Base-by-base conservation (phyloP, 1,139 yeast species). In the Yamadazyma mexicana region DNA sequence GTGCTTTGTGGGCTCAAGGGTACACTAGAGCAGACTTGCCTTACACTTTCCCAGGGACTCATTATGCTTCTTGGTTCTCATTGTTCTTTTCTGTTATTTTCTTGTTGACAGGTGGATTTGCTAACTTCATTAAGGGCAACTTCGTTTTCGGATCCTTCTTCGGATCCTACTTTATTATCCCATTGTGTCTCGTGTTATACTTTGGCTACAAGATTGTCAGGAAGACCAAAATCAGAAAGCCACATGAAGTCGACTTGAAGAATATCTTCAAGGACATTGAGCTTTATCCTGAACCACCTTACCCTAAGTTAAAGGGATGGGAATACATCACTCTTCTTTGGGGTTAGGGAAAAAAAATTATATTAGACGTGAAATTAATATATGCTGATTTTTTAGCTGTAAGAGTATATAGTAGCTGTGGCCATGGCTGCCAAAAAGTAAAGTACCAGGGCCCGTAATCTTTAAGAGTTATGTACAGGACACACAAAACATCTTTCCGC, bases 101-200 rank as follows among this genome's bases (percentile, higher is more conserved):
- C 38, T 50, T 70, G 24, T 45, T 70, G 16, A 68, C 74, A 7
- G 69, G 69, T 25, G 77, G 77, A 0, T 72, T 65, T 47, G 41
- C 58, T 3, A 62, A 58, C 39, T 71, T 71, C 41, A 55, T 71
- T 17, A 44, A 62, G 6, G 72, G 70, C 5, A 43, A 65, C 11
- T 71, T 63, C 47, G 51, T 46, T 3, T 54, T 63, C 29, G 57
- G 69, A 16, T 42, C 58, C 0, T 68, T 71, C 45, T 62, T 70
- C 49, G 61, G 67, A 18, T 42, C 66, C n/a, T 67, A 70, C 52
- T 64, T 69, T 42, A 53, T 61, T 31, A 58, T 70, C 32, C 73
- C 73, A 20, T 54, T 69, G 33, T 34, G 52, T 3, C 11, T 57
- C 5, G 54, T 52, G 0, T 51, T 68, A 23, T 65, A 41, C 39